These are phyloP conservation scores for Fusarium austroafricanum DNA, from an alignment of 2,329 filamentous ascomycete genomes.

Conservation along the genomic window DNA sequence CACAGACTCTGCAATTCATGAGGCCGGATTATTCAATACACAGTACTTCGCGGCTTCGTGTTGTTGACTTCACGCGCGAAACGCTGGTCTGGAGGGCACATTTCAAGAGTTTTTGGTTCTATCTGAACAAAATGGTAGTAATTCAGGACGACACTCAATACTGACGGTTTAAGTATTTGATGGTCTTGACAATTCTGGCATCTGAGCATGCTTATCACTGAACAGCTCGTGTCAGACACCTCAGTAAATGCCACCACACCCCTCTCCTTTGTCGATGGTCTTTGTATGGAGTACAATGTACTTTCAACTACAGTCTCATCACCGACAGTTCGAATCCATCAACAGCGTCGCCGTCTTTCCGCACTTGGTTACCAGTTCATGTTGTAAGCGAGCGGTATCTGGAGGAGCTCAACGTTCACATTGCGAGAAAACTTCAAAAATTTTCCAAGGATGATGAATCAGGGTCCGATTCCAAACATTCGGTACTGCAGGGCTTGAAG, in stretches of 20 bases:
- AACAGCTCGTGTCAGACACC: background rate
- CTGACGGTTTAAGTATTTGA: background rate
- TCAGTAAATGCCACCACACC: background rate
- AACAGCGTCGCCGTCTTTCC: background rate
- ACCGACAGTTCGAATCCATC: constrained; percentile 2
- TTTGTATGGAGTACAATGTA: background rate
- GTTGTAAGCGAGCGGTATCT: constrained; percentile 9
- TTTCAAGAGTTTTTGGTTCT: background rate
- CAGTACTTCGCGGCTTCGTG: background rate
- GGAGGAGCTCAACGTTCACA: background rate
- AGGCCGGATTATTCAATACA: background rate
- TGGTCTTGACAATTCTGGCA: background rate
- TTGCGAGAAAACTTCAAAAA: background rate
- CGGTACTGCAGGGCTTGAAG: constrained; percentile 29
- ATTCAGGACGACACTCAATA: background rate
- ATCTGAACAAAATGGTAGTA: background rate
- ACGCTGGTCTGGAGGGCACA: background rate
- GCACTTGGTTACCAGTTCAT: constrained; percentile 9
- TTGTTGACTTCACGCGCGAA: background rate
- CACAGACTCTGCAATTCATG: background rate
- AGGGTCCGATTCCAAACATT: constrained; percentile 38
- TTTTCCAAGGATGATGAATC: constrained; percentile 20
- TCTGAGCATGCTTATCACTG: background rate
- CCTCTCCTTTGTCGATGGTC: constrained; percentile 8
- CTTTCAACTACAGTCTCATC: constrained; percentile 7